Evolutionary conservation across 148 eudicot species (phyloP).

Genomic region (Rhododendron ovatum): DNA sequence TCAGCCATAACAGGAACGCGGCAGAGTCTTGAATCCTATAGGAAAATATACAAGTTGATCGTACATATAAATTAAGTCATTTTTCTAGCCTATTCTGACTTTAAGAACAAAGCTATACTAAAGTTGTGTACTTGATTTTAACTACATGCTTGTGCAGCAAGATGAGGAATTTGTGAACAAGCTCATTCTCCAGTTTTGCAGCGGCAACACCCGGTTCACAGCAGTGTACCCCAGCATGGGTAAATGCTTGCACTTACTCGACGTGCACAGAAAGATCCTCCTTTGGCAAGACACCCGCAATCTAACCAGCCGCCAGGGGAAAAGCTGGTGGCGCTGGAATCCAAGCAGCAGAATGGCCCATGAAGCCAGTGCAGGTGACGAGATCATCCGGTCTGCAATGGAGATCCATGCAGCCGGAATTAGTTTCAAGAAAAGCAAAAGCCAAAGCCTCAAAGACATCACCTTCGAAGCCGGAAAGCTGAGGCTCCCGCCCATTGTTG

Average conservation of each 20-base stretch:
- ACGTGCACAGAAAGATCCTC: constrained; percentile 26
- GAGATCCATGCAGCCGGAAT: constrained; percentile 43
- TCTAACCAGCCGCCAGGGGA: too few species aligned
- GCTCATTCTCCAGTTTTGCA: constrained; percentile 21
- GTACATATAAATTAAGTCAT: neutral
- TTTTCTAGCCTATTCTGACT: neutral
- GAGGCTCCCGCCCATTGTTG: constrained; percentile 27
- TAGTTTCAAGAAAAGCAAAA: constrained; percentile 16
- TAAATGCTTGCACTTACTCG: constrained; percentile 25
- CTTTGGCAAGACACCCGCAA: constrained; percentile 9
- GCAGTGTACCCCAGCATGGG: neutral
- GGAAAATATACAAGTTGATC: neutral
- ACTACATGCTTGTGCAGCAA: constrained; percentile 7
- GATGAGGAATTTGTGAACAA: constrained; percentile 15
- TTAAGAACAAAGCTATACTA: neutral
- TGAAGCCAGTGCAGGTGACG: neutral
- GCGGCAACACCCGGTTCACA: neutral
- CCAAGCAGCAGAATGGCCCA: too few species aligned
- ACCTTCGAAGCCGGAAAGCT: constrained; percentile 23
- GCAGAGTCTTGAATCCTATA: too few species aligned
- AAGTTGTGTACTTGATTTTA: neutral
- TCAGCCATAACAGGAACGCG: neutral
- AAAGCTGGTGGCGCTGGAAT: too few species aligned
- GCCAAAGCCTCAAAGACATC: constrained; percentile 32
- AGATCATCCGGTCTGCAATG: constrained; percentile 31